These are phyloP conservation scores for Candida ascalaphidarum DNA, from an alignment of 805 yeast genomes.

Conservation along the genomic window DNA sequence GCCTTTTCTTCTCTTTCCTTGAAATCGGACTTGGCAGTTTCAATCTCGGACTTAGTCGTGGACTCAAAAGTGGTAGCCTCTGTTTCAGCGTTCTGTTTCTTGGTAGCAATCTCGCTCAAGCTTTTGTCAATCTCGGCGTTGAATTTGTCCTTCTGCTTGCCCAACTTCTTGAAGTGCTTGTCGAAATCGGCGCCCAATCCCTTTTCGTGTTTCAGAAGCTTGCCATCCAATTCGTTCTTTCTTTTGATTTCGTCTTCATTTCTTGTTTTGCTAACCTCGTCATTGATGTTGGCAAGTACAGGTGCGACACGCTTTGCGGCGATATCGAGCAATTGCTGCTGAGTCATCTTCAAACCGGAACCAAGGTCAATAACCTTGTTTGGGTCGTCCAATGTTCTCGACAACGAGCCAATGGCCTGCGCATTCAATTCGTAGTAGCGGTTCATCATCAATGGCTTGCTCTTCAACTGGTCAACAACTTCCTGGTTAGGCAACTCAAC, in stretches of 20 bases:
- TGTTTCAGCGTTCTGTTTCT: constrained; percentile 18
- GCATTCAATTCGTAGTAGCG: constrained; percentile 42
- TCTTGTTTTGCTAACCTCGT: constrained; percentile 36
- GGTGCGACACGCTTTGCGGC: constrained; percentile 51
- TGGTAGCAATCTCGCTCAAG: constrained; percentile 13
- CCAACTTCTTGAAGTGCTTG: constrained; percentile 28
- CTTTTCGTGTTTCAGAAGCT: constrained; percentile 24
- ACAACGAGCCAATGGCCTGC: constrained; percentile 38
- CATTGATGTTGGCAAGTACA: constrained; percentile 41
- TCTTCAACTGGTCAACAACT: constrained; percentile 28
- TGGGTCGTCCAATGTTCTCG: constrained; percentile 39
- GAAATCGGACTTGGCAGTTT: constrained; percentile 35
- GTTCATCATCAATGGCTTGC: constrained; percentile 40
- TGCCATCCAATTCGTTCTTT: constrained; percentile 28
- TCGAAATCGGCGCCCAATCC: constrained; percentile 29
- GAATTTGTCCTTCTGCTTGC: constrained; percentile 28
- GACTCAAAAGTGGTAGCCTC: constrained; percentile 30
- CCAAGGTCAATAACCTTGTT: constrained; percentile 44
- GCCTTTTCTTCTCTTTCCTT: constrained; percentile 39
- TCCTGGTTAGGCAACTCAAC: constrained; percentile 27
- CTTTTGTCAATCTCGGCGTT: constrained; percentile 32
- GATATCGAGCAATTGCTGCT: constrained; percentile 45
- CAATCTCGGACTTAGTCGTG: constrained; percentile 34
- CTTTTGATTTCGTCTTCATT: constrained; percentile 35
- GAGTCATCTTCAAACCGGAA: constrained; percentile 45